Conservation (phyloP, 306 rosid genomes). For the Carpinus fangiana region DNA sequence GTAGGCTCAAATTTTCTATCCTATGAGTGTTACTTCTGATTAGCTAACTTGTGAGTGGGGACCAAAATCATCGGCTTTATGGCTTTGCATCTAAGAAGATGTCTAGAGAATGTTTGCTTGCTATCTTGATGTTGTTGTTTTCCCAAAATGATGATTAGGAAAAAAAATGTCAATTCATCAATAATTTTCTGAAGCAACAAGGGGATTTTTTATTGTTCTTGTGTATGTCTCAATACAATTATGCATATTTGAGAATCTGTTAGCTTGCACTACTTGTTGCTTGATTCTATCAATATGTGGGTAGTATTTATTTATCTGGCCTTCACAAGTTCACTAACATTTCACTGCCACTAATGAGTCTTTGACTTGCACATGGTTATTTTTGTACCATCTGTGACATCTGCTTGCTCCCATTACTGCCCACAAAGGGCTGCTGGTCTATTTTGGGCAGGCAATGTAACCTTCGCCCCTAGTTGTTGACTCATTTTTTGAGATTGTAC, state of each 20-base stretch:
- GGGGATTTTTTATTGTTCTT: neutral
- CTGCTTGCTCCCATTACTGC: neutral
- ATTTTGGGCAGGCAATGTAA: neutral
- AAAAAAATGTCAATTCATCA: neutral
- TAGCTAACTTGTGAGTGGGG: neutral
- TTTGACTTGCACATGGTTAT: neutral
- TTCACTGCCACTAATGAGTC: neutral
- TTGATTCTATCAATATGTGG: neutral
- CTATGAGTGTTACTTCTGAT: neutral
- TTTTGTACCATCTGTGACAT: neutral
- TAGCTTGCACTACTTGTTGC: neutral
- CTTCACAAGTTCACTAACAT: neutral
- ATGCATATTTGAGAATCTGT: neutral
- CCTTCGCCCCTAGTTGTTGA: neutral
- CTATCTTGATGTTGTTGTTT: neutral
- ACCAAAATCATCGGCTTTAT: neutral
- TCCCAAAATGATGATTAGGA: neutral
- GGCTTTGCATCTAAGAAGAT: neutral
- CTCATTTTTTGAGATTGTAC: neutral
- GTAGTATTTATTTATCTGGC: neutral
- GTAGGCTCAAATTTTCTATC: neutral
- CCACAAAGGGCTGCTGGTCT: neutral
- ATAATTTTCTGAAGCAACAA: neutral
- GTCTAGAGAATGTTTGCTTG: neutral
- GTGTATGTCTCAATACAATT: neutral